Evolutionary conservation across 2,329 filamentous ascomycete genomes (phyloP).

Genomic region (Plenodomus biglobosus): DNA sequence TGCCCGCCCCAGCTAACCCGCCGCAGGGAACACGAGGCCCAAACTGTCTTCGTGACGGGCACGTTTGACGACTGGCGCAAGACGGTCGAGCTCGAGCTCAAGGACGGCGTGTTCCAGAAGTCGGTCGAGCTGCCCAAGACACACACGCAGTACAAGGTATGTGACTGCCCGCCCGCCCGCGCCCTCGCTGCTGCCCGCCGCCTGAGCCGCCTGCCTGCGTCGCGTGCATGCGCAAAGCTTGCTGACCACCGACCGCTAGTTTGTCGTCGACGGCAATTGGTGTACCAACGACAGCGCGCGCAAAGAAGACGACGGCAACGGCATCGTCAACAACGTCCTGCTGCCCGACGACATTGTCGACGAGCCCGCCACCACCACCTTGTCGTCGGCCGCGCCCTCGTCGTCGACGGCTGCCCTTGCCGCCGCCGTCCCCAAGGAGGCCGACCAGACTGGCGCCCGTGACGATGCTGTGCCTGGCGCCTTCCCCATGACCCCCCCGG

Average conservation of each 20-base stretch:
- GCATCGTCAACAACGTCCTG: conserved; percentile 93
- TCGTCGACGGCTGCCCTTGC: conserved; percentile 73
- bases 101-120: conserved; percentile 73
- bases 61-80: conserved; percentile 95
- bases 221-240: conserved; percentile 10
- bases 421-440: conserved; percentile 64
- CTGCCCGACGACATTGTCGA: conserved; percentile 67
- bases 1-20: conserved; percentile 25
- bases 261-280: conserved; percentile 93
- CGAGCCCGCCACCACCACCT: conserved; percentile 53
- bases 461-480: conserved; percentile 58
- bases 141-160: conserved; percentile 94
- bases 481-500: conserved; percentile 76
- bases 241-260: conserved; percentile 58
- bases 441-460: conserved; percentile 13
- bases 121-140: conserved; percentile 68
- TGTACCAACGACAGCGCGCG: conserved; percentile 77
- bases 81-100: conserved; percentile 78
- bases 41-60: conserved; percentile 91
- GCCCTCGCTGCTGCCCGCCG: too few relatives aligned
- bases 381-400: conserved; percentile 69
- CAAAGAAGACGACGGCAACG: conserved; percentile 77
- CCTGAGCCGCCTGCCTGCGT: too few relatives aligned
- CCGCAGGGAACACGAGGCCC: conserved; percentile 75
- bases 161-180: conserved; percentile 21